Conservation (phyloP, 768 basidiomycete genomes). For the Astraeus odoratus region DNA sequence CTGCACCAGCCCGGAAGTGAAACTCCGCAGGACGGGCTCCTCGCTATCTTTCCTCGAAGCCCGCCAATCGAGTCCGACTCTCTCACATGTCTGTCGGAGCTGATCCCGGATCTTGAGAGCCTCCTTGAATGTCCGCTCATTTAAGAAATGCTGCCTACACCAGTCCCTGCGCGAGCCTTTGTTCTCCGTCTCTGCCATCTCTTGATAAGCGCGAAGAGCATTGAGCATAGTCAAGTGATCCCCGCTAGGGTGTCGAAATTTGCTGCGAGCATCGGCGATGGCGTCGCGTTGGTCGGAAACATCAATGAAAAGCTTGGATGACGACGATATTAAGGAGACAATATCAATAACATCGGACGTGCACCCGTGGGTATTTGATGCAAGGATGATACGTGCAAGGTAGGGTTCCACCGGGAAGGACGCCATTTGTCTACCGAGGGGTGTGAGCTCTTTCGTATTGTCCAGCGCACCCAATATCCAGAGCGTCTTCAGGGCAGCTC, state of each 20-base stretch:
- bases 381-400: conserved; percentile 71
- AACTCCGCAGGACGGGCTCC: conserved; percentile 61
- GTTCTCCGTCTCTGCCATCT: conserved; percentile 44
- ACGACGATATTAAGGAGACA: conserved; percentile 74
- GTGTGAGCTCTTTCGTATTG: conserved; percentile 55
- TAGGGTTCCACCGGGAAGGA: conserved; percentile 89
- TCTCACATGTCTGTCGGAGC: conserved; percentile 56
- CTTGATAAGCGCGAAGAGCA: conserved; percentile 74
- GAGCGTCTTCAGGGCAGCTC: conserved; percentile 61
- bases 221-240: conserved; percentile 92
- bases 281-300: conserved; percentile 66
- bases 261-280: conserved; percentile 60
- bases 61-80: conserved; percentile 54
- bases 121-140: conserved; percentile 72
- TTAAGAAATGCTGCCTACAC: conserved; percentile 81
- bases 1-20: conserved; percentile 71
- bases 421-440: conserved; percentile 78
- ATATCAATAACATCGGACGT: conserved; percentile 77
- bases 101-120: conserved; percentile 78
- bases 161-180: conserved; percentile 56
- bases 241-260: conserved; percentile 78
- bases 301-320: conserved; percentile 79
- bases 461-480: conserved; percentile 78
- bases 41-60: conserved; percentile 55
- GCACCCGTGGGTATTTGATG: conserved; percentile 68